These are phyloP conservation scores for Bryoerythrophyllum caledonicum DNA, from an alignment of 225 moss, liverwort and hornwort species.

Conservation along the genomic window DNA sequence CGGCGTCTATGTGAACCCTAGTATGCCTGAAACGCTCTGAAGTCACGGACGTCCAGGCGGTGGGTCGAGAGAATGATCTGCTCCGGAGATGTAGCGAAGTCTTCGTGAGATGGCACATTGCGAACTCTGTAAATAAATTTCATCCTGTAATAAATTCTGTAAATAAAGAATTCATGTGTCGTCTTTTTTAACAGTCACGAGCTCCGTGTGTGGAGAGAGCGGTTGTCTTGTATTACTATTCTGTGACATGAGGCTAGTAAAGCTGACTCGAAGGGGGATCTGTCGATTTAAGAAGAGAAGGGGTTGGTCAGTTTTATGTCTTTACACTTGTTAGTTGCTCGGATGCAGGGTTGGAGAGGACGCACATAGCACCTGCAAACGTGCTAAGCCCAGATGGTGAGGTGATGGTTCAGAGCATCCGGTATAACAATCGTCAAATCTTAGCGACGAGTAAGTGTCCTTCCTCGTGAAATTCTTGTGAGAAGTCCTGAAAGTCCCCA, in stretches of 20 bases:
- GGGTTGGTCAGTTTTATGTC: conserved; percentile 30
- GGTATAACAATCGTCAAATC: conserved; percentile 48
- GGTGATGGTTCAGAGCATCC: conserved; percentile 39
- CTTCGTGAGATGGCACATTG: conserved; percentile 6
- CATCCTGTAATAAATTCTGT: background rate
- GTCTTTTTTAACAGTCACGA: background rate
- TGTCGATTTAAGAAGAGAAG: conserved; percentile 12
- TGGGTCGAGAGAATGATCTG: conserved; percentile 10
- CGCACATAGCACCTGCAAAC: conserved; percentile 43
- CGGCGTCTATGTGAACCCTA: conserved; percentile 10
- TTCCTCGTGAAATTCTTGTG: conserved; percentile 31
- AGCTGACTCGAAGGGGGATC: background rate
- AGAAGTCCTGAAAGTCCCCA: conserved; percentile 3
- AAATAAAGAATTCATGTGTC: background rate
- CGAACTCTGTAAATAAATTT: conserved; percentile 10
- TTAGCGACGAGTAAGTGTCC: conserved; percentile 58
- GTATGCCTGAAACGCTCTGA: conserved; percentile 13
- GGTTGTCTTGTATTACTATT: background rate
- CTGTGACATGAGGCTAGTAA: background rate
- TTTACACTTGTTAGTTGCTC: conserved; percentile 56
- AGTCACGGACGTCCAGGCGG: conserved; percentile 15
- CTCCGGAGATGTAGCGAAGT: conserved; percentile 1
- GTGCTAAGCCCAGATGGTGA: conserved; percentile 46
- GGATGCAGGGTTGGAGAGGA: conserved; percentile 63
- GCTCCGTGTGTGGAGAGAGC: conserved; percentile 21